Evolutionary conservation across 305 asterid genomes (phyloP).

Genomic region (Rubia tinctorum): DNA sequence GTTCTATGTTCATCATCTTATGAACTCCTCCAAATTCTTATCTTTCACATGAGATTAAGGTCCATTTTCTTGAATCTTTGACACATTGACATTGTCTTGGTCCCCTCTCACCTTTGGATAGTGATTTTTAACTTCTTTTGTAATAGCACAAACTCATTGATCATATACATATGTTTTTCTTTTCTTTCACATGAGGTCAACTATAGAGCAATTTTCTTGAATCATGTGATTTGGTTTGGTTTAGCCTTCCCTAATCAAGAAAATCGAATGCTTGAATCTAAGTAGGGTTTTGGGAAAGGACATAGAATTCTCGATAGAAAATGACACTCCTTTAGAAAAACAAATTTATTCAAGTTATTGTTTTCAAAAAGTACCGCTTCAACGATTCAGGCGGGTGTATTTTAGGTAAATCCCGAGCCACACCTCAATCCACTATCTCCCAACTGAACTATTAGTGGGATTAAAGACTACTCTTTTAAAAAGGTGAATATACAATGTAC

Average conservation of each 20-base stretch:
- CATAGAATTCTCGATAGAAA: too few relatives aligned
- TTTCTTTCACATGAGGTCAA: not conserved
- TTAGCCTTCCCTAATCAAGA: slow-evolving; percentile 5
- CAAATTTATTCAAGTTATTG: too few relatives aligned
- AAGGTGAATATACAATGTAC: too few relatives aligned
- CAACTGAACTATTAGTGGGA: too few relatives aligned
- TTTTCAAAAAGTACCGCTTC: too few relatives aligned
- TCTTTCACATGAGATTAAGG: slow-evolving; percentile 2
- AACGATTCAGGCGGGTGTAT: too few relatives aligned
- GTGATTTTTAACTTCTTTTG: not conserved
- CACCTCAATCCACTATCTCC: too few relatives aligned
- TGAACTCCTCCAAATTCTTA: not conserved
- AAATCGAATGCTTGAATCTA: too few relatives aligned
- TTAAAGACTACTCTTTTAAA: too few relatives aligned
- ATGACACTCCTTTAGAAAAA: too few relatives aligned
- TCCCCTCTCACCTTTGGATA: not conserved
- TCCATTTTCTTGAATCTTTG: not conserved
- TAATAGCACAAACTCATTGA: not conserved
- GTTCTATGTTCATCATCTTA: not conserved
- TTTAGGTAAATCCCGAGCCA: too few relatives aligned
- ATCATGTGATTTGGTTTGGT: not conserved
- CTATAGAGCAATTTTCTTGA: not conserved
- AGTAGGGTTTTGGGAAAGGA: not conserved
- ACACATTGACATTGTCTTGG: slow-evolving; percentile 7
- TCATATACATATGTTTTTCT: not conserved